A percentile compares a stretch with the other conserved stretches of the same genome.
These are phyloP conservation scores for Talaromyces sp. DNA, from an alignment of 2,329 filamentous ascomycete species.

Conservation along the genomic window DNA sequence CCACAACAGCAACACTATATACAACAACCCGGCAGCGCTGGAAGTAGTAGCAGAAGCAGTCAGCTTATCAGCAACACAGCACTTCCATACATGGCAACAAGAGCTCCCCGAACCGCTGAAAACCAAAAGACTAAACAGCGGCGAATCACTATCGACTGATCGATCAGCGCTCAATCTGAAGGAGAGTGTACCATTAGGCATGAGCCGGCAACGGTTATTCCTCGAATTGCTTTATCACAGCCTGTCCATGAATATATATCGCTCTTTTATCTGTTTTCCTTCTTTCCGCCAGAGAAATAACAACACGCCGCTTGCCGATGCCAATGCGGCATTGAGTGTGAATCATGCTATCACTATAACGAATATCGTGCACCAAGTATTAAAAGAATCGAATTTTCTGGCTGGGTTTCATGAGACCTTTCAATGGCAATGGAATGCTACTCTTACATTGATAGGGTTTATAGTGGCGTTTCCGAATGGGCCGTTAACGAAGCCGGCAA, in stretches of 20 bases:
- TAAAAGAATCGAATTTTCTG: slow-evolving; percentile 6
- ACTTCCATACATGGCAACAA: slow-evolving; percentile 2
- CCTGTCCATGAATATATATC: slow-evolving; percentile 10
- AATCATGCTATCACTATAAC: slow-evolving; percentile 13
- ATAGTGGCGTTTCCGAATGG: slow-evolving; percentile 3
- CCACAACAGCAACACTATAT: neutral
- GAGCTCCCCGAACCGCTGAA: slow-evolving; percentile 8
- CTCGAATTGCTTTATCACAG: slow-evolving; percentile 13
- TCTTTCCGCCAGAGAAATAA: neutral
- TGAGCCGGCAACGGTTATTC: slow-evolving; percentile 8
- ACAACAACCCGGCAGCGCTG: neutral
- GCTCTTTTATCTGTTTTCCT: slow-evolving; percentile 13
- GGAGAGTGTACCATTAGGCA: neutral
- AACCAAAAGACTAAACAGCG: slow-evolving; percentile 6
- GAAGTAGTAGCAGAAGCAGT: slow-evolving; percentile 5
- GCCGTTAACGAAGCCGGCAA: neutral
- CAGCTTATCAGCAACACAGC: neutral
- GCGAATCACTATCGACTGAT: slow-evolving; percentile 10
- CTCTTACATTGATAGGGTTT: slow-evolving; percentile 8
- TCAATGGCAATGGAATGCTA: slow-evolving; percentile 15
- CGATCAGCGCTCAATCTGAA: slow-evolving; percentile 9
- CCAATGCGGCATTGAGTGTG: neutral
- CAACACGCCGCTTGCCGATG: neutral
- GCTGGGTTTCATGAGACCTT: slow-evolving; percentile 9
- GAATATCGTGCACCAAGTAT: slow-evolving; percentile 8